These are phyloP conservation scores for Termitomyces sp. DNA, from an alignment of 768 basidiomycete species.

Conservation along the genomic window DNA sequence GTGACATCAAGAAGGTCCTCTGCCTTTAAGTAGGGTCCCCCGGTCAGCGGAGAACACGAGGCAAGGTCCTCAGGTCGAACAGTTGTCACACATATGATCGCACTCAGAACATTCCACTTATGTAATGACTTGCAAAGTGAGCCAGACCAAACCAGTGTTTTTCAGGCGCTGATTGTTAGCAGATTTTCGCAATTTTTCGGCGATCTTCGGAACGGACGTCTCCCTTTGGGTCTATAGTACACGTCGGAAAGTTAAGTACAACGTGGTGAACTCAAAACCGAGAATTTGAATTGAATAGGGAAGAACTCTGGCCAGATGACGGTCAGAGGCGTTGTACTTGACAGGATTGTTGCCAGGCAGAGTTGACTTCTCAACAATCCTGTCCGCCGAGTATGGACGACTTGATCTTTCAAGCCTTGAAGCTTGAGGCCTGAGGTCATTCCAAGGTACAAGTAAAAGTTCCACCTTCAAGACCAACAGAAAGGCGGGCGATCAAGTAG, in stretches of 20 bases:
- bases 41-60: conserved; percentile 28
- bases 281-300: too few relatives aligned
- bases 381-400: background rate
- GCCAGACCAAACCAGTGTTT: conserved; percentile 19
- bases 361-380: background rate
- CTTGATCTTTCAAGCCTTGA: too few relatives aligned
- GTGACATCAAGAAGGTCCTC: conserved; percentile 21
- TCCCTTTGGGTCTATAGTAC: background rate
- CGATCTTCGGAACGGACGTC: background rate
- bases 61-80: conserved; percentile 13
- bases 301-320: too few relatives aligned
- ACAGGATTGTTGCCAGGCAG: too few relatives aligned
- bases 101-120: background rate
- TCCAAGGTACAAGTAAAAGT: background rate
- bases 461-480: too few relatives aligned
- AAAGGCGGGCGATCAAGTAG: too few relatives aligned
- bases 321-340: background rate
- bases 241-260: too few relatives aligned
- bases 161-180: conserved; percentile 13
- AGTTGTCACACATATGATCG: background rate
- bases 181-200: conserved; percentile 22
- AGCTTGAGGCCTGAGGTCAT: background rate
- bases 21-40: conserved; percentile 25
- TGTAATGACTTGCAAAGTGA: too few relatives aligned
- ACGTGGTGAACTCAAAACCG: too few relatives aligned